phyloP scores from a whole-genome alignment of 352 stramenopile genomes.

The Saprolegnia parasitica region DNA sequence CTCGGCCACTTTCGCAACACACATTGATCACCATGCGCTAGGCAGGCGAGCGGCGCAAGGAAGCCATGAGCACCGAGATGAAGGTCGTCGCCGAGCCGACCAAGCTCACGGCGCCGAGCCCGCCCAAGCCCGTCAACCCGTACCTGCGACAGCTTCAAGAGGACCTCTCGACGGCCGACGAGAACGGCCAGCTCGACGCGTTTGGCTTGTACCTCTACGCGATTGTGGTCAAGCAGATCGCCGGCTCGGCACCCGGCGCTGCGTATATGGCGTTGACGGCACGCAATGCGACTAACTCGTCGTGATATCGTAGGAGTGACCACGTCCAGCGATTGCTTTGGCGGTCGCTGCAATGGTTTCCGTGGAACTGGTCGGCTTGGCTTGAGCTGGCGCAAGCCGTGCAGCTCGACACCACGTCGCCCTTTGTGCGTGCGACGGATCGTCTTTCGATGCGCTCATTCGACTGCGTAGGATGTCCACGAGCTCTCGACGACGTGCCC shows the following conservation, averaged over 20 bases:
- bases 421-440: constrained; percentile 5
- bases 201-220: constrained; percentile 81
- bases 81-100: constrained; percentile 31
- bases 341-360: constrained; percentile 64
- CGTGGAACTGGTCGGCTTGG: constrained; percentile 97
- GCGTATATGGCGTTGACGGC: not conserved
- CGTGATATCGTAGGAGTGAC: constrained; percentile 7
- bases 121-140: constrained; percentile 48
- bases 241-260: not conserved
- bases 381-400: constrained; percentile 87
- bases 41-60: constrained; percentile 76
- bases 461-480: not conserved
- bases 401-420: constrained; percentile 43
- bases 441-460: constrained; percentile 13
- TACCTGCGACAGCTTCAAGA: constrained; percentile 68
- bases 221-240: constrained; percentile 48
- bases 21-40: constrained; percentile 25
- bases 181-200: constrained; percentile 51
- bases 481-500: constrained; percentile 35
- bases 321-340: constrained; percentile 39
- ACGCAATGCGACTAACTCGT: constrained; percentile 3
- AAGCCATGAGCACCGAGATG: constrained; percentile 71
- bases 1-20: not conserved
- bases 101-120: constrained; percentile 33
- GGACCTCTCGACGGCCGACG: constrained; percentile 46